A percentile compares a stretch with the other conserved stretches of the same genome.
phyloP scores from a whole-genome alignment of 208 protist species.

The Wallacemonas sp. region DNA sequence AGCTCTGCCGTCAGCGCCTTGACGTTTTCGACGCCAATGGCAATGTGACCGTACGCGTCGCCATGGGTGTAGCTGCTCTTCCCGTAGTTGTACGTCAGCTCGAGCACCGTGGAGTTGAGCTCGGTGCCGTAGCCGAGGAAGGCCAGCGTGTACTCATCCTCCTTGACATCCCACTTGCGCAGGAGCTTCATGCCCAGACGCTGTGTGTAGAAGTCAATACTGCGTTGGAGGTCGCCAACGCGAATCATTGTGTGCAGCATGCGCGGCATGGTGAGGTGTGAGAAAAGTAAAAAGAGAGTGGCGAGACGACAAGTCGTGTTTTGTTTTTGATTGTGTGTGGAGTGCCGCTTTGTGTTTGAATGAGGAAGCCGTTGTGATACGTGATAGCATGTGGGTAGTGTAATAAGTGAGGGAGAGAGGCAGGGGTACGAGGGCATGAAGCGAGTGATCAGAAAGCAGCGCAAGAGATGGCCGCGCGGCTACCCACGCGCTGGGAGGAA shows the following conservation, averaged over 20 bases:
- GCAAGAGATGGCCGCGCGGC: too few species aligned
- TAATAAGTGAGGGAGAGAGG: too few species aligned
- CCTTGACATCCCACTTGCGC: slow-evolving; percentile 74
- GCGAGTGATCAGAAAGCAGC: too few species aligned
- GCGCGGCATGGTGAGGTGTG: slow-evolving; percentile 22
- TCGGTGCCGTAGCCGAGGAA: slow-evolving; percentile 83
- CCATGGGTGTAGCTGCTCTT: slow-evolving; percentile 66
- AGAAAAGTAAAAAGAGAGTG: too few species aligned
- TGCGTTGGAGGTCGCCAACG: slow-evolving; percentile 78
- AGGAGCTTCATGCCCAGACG: slow-evolving; percentile 73
- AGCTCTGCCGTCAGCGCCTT: slow-evolving; percentile 46
- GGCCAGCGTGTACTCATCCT: slow-evolving; percentile 81
- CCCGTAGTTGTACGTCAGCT: slow-evolving; percentile 90
- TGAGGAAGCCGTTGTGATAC: too few species aligned
- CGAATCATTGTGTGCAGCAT: slow-evolving; percentile 89
- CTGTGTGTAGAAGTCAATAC: slow-evolving; percentile 84
- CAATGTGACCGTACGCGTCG: slow-evolving; percentile 80
- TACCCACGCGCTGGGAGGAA: too few species aligned
- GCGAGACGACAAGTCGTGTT: too few species aligned
- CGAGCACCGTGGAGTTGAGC: slow-evolving; percentile 64
- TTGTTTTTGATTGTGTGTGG: too few species aligned
- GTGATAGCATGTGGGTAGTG: too few species aligned
- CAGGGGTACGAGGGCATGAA: too few species aligned
- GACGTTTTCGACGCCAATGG: slow-evolving; percentile 82
- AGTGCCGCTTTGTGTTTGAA: too few species aligned